phyloP scores from a whole-genome alignment of 352 stramenopile genomes.

The Phytophthora europaea region DNA sequence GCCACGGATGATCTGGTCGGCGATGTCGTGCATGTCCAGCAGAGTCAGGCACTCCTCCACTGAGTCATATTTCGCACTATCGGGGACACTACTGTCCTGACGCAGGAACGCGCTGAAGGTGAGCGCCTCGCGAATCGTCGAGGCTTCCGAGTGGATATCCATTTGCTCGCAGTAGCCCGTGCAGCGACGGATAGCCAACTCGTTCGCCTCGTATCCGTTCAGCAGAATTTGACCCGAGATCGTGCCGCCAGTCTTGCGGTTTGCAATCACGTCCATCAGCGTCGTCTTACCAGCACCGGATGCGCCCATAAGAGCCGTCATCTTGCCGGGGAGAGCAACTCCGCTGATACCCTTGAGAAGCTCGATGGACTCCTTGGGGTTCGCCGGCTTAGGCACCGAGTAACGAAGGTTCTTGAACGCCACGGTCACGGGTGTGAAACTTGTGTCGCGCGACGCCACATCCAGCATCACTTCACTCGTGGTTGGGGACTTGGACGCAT shows the following conservation, averaged over 20 bases:
- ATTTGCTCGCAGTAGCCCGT: slow-evolving; percentile 84
- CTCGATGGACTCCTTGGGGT: slow-evolving; percentile 30
- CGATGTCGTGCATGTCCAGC: slow-evolving; percentile 40
- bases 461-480: slow-evolving; percentile 35
- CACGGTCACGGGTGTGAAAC: slow-evolving; percentile 26
- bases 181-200: slow-evolving; percentile 56
- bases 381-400: slow-evolving; percentile 27
- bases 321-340: neutral
- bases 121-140: slow-evolving; percentile 73
- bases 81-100: slow-evolving; percentile 19
- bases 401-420: slow-evolving; percentile 32
- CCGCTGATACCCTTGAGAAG: slow-evolving; percentile 13
- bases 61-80: slow-evolving; percentile 24
- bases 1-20: slow-evolving; percentile 43
- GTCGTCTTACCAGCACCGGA: neutral
- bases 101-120: slow-evolving; percentile 85
- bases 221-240: slow-evolving; percentile 11
- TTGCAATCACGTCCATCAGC: neutral
- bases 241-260: neutral
- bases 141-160: slow-evolving; percentile 80
- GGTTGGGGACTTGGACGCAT: slow-evolving; percentile 27
- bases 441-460: slow-evolving; percentile 23
- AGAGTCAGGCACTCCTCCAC: slow-evolving; percentile 45
- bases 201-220: slow-evolving; percentile 52
- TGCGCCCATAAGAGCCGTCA: neutral